Conservation (phyloP, 2,329 filamentous ascomycete genomes). For the Fusarium floridanum region DNA sequence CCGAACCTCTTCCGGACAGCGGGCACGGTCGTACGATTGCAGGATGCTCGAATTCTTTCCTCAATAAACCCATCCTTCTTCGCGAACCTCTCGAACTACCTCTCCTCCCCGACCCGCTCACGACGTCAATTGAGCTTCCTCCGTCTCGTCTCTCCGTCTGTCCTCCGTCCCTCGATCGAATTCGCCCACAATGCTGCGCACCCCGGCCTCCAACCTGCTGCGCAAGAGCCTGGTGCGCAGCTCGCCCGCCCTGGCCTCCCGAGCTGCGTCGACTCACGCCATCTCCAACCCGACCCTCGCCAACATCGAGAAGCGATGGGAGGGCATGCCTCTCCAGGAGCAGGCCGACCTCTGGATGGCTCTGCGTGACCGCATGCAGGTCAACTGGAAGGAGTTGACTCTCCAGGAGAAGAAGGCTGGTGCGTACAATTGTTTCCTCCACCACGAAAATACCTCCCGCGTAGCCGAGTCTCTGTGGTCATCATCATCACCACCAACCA, state of each 20-base stretch:
- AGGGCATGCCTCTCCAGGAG: constrained; percentile 96
- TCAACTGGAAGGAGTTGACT: constrained; percentile 94
- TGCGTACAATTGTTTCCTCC: constrained; percentile 66
- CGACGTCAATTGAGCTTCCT: constrained; percentile 53
- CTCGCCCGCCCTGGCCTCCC: constrained; percentile 62
- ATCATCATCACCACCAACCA: constrained; percentile 9
- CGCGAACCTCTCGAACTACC: constrained; percentile 39
- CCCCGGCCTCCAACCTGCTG: constrained; percentile 65
- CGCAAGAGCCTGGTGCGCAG: constrained; percentile 62
- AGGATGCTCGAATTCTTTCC: constrained; percentile 48
- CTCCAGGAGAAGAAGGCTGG: constrained; percentile 99
- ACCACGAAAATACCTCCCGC: constrained; percentile 53
- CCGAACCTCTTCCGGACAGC: constrained; percentile 41
- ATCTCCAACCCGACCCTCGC: constrained; percentile 98
- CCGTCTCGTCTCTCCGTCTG: constrained; percentile 25
- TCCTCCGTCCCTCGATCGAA: constrained; percentile 33
- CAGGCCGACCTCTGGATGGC: constrained; percentile 99
- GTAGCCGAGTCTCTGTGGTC: constrained; percentile 42
- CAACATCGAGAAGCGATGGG: constrained; percentile 99
- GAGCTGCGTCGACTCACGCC: constrained; percentile 81
- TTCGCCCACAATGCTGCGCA: constrained; percentile 65
- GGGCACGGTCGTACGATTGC: constrained; percentile 44
- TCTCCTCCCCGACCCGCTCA: constrained; percentile 40
- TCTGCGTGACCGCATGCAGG: constrained; percentile 98
- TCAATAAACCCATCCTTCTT: constrained; percentile 45